Conservation (phyloP, 352 stramenopile species). For the Thalassiosira livingstoniorum region DNA sequence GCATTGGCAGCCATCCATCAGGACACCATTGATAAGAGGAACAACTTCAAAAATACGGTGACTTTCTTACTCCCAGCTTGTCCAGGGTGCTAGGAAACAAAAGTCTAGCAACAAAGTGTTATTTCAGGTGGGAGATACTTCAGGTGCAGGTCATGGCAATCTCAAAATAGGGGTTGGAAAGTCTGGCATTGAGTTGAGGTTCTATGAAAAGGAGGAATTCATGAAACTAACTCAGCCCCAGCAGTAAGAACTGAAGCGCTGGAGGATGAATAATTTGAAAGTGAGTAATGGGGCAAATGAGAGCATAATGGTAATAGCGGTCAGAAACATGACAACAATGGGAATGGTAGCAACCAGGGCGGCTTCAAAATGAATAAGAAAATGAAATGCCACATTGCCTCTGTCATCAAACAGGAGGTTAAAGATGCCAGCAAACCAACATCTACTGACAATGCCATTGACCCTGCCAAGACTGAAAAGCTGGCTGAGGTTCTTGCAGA, state of each 20-base stretch:
- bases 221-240: background rate
- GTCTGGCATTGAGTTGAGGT: conserved; percentile 29
- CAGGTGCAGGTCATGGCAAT: too few species aligned
- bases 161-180: conserved; percentile 10
- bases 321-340: too few species aligned
- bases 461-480: too few species aligned
- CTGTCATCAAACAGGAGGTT: too few species aligned
- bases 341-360: too few species aligned
- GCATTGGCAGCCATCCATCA: conserved; percentile 15
- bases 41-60: conserved; percentile 26
- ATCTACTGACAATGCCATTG: too few species aligned
- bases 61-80: conserved; percentile 13
- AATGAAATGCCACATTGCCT: too few species aligned
- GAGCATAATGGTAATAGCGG: too few species aligned
- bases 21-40: conserved; percentile 19
- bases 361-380: too few species aligned
- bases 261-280: background rate
- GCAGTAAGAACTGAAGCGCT: background rate
- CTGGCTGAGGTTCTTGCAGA: too few species aligned
- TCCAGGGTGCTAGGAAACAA: conserved; percentile 34
- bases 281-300: too few species aligned
- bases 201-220: conserved; percentile 4
- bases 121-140: background rate
- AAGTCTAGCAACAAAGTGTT: background rate
- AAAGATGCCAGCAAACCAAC: too few species aligned